These are phyloP conservation scores for Lasiodiplodia hormozganensis DNA, from an alignment of 2,329 filamentous ascomycete genomes.

Conservation along the genomic window DNA sequence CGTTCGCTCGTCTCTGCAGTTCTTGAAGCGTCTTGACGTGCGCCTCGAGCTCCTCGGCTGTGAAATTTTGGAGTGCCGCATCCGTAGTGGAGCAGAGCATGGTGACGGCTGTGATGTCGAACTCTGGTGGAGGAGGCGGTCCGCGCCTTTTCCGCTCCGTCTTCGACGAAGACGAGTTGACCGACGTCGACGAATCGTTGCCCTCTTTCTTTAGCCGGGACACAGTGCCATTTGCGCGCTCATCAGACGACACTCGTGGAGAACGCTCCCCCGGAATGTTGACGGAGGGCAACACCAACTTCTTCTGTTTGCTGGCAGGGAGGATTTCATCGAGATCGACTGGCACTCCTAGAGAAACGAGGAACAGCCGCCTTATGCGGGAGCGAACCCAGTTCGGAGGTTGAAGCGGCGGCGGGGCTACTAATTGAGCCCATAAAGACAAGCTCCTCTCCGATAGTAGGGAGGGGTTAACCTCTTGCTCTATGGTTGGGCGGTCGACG, in stretches of 20 bases:
- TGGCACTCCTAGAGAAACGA: constrained; percentile 93
- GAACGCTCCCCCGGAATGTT: constrained; percentile 47
- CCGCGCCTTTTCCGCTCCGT: constrained; percentile 58
- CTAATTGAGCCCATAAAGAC: constrained; percentile 94
- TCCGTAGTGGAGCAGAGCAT: constrained; percentile 85
- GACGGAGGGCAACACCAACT: constrained; percentile 88
- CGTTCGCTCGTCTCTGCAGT: constrained; percentile 73
- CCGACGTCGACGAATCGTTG: constrained; percentile 47
- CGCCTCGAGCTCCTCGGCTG: constrained; percentile 73
- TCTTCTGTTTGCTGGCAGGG: constrained; percentile 97
- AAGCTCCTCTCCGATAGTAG: constrained; percentile 83
- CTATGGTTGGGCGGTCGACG: constrained; percentile 33
- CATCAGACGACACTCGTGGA: constrained; percentile 47
- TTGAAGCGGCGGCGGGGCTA: constrained; percentile 91
- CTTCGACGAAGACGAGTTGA: constrained; percentile 47
- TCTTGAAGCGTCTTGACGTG: constrained; percentile 75
- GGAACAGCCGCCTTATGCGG: constrained; percentile 90
- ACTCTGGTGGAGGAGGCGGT: constrained; percentile 71
- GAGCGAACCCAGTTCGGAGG: constrained; percentile 98
- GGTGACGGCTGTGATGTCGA: constrained; percentile 80
- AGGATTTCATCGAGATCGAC: constrained; percentile 97
- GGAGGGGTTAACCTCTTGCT: constrained; percentile 51
- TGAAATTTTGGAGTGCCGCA: constrained; percentile 80
- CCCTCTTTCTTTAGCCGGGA: constrained; percentile 47
- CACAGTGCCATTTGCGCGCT: constrained; percentile 43